Evolutionary conservation across 139 green algal genomes (phyloP).

Genomic region (Chlorella vulgaris): DNA sequence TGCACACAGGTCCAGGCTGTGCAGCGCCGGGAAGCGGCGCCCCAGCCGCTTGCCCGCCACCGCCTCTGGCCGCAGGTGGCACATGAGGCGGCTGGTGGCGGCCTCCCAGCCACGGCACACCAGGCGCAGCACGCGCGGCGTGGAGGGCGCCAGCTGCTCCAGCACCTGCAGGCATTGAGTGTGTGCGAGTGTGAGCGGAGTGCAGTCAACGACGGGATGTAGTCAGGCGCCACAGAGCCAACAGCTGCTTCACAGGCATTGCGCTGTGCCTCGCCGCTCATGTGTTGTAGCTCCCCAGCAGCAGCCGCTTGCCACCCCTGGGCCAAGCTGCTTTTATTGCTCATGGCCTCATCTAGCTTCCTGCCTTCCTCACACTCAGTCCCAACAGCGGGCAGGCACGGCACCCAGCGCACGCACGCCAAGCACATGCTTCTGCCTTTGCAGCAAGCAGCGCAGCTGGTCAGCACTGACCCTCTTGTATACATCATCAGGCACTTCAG

Average conservation of each 20-base stretch:
- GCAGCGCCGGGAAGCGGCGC: conserved; percentile 17
- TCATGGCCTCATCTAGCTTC: no score
- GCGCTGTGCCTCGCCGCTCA: no score
- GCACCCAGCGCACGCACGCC: no score
- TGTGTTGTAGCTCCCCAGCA: no score
- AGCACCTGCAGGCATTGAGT: conserved; percentile 6
- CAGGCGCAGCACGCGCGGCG: conserved; percentile 32
- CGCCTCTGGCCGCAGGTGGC: conserved; percentile 11
- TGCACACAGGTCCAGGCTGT: conserved; percentile 20
- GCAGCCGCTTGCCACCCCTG: no score
- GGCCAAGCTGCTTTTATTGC: no score
- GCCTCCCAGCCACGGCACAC: conserved; percentile 32
- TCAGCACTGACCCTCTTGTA: not conserved
- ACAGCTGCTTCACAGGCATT: no score
- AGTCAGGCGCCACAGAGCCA: not conserved
- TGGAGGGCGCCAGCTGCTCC: conserved; percentile 25
- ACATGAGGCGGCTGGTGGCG: conserved; percentile 13
- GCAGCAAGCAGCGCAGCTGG: not conserved
- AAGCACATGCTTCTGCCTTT: no score
- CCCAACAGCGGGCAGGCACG: no score
- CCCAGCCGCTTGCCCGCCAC: conserved; percentile 14
- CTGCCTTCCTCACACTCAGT: no score
- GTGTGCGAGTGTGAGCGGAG: not conserved
- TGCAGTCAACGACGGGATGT: no score
- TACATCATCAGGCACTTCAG: conserved; percentile 7